Base-by-base conservation (phyloP, 345 rosid species). In the Kernera saxatilis region DNA sequence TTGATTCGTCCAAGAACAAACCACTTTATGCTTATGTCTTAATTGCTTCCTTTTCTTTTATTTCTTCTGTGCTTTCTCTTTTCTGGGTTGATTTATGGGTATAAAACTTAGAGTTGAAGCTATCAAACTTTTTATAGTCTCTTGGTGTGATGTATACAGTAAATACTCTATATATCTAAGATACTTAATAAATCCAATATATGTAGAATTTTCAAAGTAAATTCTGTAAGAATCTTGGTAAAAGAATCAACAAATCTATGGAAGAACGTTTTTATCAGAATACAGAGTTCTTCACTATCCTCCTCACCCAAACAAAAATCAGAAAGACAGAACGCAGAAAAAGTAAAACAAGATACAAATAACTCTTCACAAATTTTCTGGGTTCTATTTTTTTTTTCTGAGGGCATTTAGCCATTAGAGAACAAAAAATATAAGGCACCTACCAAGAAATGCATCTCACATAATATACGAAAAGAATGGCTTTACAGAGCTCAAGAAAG, bases 371-470 rank as follows among this genome's bases (percentile, higher is more conserved):
- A 11, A 37, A 51, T 56, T 46, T 27, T 59, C 61, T 67, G 61
- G 32, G 49, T 74, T 74, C 73, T 30, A 54, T 14, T 14, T 55
- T 43, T 8, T 8, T 19, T 8, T 54, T 25, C 23, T 14, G 40
- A 45, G 43, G 54, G 18, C 33, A 37, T 55, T 64, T 66, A 19
- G 72, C 54, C 43, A 67, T 30, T 32, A 58, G 59, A 30, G 58
- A 53, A 61, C 64, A 52, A 69, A 67, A 75, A 43, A 70, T 75
- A 52, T n/a, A 52, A 75, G 69, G 69, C 43, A 68, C 57, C 74
- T 75, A 68, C 50, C 74, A 41, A 67, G 49, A 67, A 67, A 50
- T 48, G 78, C 49, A 74, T 58, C 71, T 73, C 21, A 64, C 19
- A 48, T 22, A 49, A 25, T 50, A 22, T 26, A 73, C 26, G 19